Conservation (phyloP, 1,139 yeast species). For the Taphrina communis region DNA sequence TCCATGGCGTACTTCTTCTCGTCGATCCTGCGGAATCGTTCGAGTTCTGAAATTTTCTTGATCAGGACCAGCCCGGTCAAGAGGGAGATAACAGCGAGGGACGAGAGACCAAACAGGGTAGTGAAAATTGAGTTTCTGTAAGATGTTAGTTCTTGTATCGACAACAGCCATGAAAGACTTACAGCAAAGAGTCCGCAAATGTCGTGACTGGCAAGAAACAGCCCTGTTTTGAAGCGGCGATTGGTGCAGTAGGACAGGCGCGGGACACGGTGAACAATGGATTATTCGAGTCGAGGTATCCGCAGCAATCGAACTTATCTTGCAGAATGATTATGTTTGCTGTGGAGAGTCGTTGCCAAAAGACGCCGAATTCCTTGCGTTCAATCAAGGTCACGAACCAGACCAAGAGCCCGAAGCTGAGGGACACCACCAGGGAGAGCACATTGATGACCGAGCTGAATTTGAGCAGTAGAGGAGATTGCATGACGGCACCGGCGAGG, state of each 20-base stretch:
- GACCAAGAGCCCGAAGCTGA: slow-evolving; percentile 29
- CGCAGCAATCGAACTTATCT: slow-evolving; percentile 29
- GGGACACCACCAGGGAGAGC: slow-evolving; percentile 3
- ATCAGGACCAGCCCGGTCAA: slow-evolving; percentile 25
- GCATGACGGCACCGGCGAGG: slow-evolving; percentile 7
- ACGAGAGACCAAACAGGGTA: slow-evolving; percentile 13
- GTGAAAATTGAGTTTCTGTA: slow-evolving; percentile 9
- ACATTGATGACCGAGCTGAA: slow-evolving; percentile 9
- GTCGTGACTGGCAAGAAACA: slow-evolving; percentile 14
- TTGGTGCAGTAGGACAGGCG: slow-evolving; percentile 23
- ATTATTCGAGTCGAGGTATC: slow-evolving; percentile 17
- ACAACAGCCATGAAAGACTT: not conserved
- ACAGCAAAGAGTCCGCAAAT: slow-evolving; percentile 23
- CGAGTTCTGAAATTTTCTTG: slow-evolving; percentile 28
- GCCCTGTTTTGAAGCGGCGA: slow-evolving; percentile 28
- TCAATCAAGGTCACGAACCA: slow-evolving; percentile 32
- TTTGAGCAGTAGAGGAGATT: slow-evolving; percentile 21
- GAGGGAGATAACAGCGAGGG: slow-evolving; percentile 15
- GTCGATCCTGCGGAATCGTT: slow-evolving; percentile 32
- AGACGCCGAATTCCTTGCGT: not conserved
- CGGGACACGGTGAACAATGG: slow-evolving; percentile 14
- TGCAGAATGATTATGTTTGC: slow-evolving; percentile 15
- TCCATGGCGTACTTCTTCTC: slow-evolving; percentile 20
- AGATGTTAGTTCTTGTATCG: no score
- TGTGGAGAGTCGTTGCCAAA: slow-evolving; percentile 19